Evolutionary conservation across 2,329 filamentous ascomycete species (phyloP).

Genomic region (Alternaria consortialis): DNA sequence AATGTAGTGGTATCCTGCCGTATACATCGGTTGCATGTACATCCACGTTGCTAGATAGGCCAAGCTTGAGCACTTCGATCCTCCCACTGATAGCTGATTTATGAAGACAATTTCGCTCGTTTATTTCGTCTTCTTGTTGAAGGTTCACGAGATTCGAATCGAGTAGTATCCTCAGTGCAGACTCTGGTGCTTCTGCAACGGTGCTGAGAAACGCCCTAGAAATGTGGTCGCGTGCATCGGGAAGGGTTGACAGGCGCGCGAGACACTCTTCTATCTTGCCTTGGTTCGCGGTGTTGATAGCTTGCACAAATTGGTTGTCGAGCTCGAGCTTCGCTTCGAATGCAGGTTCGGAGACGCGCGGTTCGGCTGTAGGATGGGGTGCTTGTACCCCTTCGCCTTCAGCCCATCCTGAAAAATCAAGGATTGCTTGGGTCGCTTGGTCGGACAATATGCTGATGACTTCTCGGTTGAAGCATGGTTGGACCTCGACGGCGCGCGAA

Average conservation of each 20-base stretch:
- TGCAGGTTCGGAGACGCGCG: slow-evolving; percentile 43
- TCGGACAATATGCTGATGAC: slow-evolving; percentile 97
- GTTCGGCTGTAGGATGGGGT: slow-evolving; percentile 45
- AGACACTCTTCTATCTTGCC: slow-evolving; percentile 82
- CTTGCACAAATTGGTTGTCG: slow-evolving; percentile 87
- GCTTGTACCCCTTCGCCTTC: slow-evolving; percentile 92
- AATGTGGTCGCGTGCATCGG: slow-evolving; percentile 75
- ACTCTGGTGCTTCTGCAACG: slow-evolving; percentile 82
- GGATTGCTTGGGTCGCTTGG: slow-evolving; percentile 92
- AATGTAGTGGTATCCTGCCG: slow-evolving; percentile 90
- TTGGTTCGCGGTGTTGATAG: slow-evolving; percentile 82
- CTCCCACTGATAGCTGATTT: slow-evolving; percentile 97
- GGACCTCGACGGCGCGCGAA: slow-evolving; percentile 93
- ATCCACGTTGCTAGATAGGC: slow-evolving; percentile 77
- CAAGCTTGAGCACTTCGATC: slow-evolving; percentile 76
- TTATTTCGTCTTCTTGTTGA: slow-evolving; percentile 96
- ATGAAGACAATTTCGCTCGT: slow-evolving; percentile 94
- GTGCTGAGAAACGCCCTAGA: slow-evolving; percentile 91
- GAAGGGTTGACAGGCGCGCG: slow-evolving; percentile 70
- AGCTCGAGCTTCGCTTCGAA: slow-evolving; percentile 83
- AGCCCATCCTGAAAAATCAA: slow-evolving; percentile 95
- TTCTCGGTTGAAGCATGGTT: slow-evolving; percentile 97
- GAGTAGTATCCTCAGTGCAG: slow-evolving; percentile 78
- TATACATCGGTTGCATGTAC: slow-evolving; percentile 89
- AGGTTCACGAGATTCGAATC: slow-evolving; percentile 85